phyloP scores from a whole-genome alignment of 208 protist species.

The Trichomonas vaginalis region DNA sequence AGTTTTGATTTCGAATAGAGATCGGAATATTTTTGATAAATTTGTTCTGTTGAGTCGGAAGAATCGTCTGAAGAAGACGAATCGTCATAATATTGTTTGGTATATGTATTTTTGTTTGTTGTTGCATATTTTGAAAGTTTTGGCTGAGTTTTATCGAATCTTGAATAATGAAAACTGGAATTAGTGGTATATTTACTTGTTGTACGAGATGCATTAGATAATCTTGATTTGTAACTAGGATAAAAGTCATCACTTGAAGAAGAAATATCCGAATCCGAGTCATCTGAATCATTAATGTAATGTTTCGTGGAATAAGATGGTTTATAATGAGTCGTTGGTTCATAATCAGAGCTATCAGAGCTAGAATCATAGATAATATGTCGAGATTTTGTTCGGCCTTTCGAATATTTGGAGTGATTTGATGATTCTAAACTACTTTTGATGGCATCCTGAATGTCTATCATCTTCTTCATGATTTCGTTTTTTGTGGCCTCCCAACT shows the following conservation, averaged over 20 bases:
- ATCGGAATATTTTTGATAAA: neutral
- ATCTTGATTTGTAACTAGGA: neutral
- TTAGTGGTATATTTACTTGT: neutral
- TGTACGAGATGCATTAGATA: no score
- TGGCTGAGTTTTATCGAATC: neutral
- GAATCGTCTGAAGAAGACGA: neutral
- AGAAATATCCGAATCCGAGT: neutral
- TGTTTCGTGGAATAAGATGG: neutral
- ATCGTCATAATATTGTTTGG: neutral
- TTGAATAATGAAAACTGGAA: neutral
- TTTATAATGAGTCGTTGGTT: neutral
- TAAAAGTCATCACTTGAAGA: neutral
- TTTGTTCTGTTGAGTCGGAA: neutral
- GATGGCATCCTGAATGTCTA: neutral
- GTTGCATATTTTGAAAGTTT: neutral
- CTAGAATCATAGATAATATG: neutral
- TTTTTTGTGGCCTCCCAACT: neutral
- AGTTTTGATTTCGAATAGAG: neutral
- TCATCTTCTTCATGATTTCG: neutral
- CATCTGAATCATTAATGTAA: neutral
- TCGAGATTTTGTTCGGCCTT: neutral
- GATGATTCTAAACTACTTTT: neutral
- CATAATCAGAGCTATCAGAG: neutral
- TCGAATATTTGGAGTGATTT: neutral
- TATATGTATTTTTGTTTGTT: neutral